A percentile compares a stretch with the other conserved stretches of the same genome.
These are phyloP conservation scores for Pichia gijzeniarum DNA, from an alignment of 805 yeast species.

Conservation along the genomic window DNA sequence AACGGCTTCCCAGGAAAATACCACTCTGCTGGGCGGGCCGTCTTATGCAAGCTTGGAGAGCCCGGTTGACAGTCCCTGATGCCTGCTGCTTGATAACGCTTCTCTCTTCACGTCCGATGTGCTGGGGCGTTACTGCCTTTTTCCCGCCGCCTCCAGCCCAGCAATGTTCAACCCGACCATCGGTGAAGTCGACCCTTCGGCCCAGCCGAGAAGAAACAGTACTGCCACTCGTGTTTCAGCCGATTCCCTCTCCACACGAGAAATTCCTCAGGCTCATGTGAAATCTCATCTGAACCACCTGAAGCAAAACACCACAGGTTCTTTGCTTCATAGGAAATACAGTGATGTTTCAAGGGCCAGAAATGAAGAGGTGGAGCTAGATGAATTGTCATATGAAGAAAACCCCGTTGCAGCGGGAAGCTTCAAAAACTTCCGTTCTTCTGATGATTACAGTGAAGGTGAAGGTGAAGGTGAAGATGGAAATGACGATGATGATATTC, in stretches of 20 bases:
- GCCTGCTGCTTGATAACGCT: too few relatives aligned
- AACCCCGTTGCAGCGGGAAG: not conserved
- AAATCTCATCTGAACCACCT: not conserved
- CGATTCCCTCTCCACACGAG: too few relatives aligned
- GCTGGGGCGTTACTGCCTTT: too few relatives aligned
- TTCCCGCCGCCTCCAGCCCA: not conserved
- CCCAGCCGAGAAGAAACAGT: not conserved
- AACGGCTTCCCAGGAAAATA: not conserved
- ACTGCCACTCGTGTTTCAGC: not conserved
- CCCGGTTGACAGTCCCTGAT: too few relatives aligned
- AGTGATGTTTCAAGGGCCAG: not conserved
- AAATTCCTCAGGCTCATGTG: not conserved
- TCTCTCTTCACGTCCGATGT: too few relatives aligned
- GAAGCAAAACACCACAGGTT: not conserved
- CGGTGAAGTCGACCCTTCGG: conserved; percentile 23
- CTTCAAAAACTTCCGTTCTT: too few relatives aligned
- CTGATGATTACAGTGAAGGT: not conserved
- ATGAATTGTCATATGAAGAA: not conserved
- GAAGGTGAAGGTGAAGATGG: not conserved
- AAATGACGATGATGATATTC: conserved; percentile 17
- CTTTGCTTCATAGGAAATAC: not conserved
- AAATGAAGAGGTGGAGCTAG: not conserved
- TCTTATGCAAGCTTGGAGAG: too few relatives aligned
- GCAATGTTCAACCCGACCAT: conserved; percentile 15
- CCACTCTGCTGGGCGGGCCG: too few relatives aligned